These are phyloP conservation scores for Primulina tabacum DNA, from an alignment of 257 asterid genomes.

Conservation along the genomic window DNA sequence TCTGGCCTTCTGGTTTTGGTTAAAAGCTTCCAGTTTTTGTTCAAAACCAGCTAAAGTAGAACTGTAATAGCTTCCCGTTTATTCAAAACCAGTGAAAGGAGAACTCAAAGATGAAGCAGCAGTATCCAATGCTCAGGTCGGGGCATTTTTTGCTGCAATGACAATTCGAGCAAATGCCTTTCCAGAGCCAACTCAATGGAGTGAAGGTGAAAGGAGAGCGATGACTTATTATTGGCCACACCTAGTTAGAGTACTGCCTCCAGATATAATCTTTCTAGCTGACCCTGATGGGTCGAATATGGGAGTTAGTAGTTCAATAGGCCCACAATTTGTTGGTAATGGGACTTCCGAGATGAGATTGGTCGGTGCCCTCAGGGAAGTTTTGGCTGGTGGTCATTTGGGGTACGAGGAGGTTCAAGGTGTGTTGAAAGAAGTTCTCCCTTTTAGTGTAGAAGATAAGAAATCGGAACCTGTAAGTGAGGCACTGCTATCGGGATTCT, in stretches of 20 bases:
- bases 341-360: slow-evolving; percentile 88
- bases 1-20: too few relatives aligned
- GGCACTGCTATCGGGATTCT: slow-evolving; percentile 74
- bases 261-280: slow-evolving; percentile 73
- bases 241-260: slow-evolving; percentile 66
- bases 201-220: slow-evolving; percentile 91
- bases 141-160: slow-evolving; percentile 94
- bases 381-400: slow-evolving; percentile 91
- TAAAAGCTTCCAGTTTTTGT: too few relatives aligned
- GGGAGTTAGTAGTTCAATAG: slow-evolving; percentile 76
- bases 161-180: slow-evolving; percentile 86
- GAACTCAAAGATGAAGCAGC: slow-evolving; percentile 69
- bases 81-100: slow-evolving; percentile 53
- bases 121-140: slow-evolving; percentile 86
- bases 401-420: slow-evolving; percentile 98
- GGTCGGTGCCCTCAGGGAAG: slow-evolving; percentile 95
- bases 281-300: slow-evolving; percentile 91
- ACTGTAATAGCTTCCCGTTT: slow-evolving; percentile 14
- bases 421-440: slow-evolving; percentile 79
- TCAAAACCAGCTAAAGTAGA: not conserved
- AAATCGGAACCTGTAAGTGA: slow-evolving; percentile 46
- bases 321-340: slow-evolving; percentile 73
- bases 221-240: slow-evolving; percentile 86
- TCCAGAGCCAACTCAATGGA: slow-evolving; percentile 95
- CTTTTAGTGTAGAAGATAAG: slow-evolving; percentile 39